Percentiles rank a stretch among this genome's conserved stretches.
These are phyloP conservation scores for Trichophyton benhamiae DNA, from an alignment of 2,329 filamentous ascomycete species.

Conservation along the genomic window DNA sequence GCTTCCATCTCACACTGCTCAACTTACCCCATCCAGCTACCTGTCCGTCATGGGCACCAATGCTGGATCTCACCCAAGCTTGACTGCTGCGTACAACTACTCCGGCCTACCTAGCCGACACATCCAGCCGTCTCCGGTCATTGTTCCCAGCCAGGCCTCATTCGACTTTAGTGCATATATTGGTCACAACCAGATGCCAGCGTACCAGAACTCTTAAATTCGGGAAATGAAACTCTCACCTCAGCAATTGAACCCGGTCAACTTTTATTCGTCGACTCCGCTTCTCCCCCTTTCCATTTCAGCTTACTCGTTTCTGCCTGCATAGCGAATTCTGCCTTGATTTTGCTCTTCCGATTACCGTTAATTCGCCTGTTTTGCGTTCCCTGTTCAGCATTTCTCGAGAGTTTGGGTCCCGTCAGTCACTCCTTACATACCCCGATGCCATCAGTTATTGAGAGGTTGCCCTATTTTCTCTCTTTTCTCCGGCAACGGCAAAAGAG, in stretches of 20 bases:
- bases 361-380: not conserved
- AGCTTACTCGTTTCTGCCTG: not conserved
- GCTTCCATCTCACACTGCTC: not conserved
- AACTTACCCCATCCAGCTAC: not conserved
- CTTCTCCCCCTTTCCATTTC: not conserved
- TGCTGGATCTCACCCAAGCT: slow-evolving; percentile 19
- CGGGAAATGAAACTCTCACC: not conserved
- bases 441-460: slow-evolving; percentile 6
- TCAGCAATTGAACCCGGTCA: not conserved
- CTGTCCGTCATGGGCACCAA: slow-evolving; percentile 18
- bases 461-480: not conserved
- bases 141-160: slow-evolving; percentile 17
- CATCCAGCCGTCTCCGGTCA: slow-evolving; percentile 18
- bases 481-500: not conserved
- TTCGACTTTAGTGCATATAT: slow-evolving; percentile 30
- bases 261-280: not conserved
- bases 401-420: slow-evolving; percentile 15
- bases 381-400: slow-evolving; percentile 7
- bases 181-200: slow-evolving; percentile 19
- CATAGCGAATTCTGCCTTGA: slow-evolving; percentile 3
- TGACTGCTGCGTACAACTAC: slow-evolving; percentile 23
- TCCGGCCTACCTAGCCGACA: slow-evolving; percentile 18
- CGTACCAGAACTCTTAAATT: slow-evolving; percentile 11
- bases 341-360: not conserved
- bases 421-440: slow-evolving; percentile 15